Conservation (phyloP, 768 basidiomycete genomes). For the Podaxis pistillaris region DNA sequence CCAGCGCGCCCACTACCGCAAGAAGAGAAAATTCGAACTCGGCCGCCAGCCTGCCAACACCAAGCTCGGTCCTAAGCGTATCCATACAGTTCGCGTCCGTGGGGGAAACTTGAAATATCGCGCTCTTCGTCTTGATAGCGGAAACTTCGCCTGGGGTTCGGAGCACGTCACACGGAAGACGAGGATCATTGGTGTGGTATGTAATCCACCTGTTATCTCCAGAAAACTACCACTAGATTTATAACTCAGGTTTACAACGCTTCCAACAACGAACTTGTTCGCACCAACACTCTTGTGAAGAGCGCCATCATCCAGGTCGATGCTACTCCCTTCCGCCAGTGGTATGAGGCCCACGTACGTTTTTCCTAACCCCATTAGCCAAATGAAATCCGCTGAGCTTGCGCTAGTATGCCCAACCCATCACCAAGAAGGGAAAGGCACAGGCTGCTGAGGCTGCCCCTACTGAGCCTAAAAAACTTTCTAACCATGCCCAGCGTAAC, state of each 20-base stretch:
- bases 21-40: conserved; percentile 99
- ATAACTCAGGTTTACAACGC: conserved; percentile 87
- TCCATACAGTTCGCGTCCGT: conserved; percentile 93
- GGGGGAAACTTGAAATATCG: conserved; percentile 96
- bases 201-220: conserved; percentile 31
- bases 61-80: conserved; percentile 92
- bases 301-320: conserved; percentile 95
- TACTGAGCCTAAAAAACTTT: conserved; percentile 73
- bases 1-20: conserved; percentile 94
- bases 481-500: conserved; percentile 86
- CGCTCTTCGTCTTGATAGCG: conserved; percentile 92
- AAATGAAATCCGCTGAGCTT: neutral
- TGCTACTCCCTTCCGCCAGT: conserved; percentile 98
- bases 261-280: conserved; percentile 99
- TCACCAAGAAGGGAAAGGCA: conserved; percentile 87
- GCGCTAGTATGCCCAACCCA: conserved; percentile 86
- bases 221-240: neutral
- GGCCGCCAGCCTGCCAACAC: conserved; percentile 98
- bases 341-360: conserved; percentile 98
- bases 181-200: conserved; percentile 91
- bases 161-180: conserved; percentile 95
- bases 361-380: neutral
- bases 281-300: conserved; percentile 99
- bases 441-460: conserved; percentile 37
- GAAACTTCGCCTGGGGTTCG: conserved; percentile 99